A percentile compares a stretch with the other conserved stretches of the same genome.
Evolutionary conservation across 495 filamentous ascomycete species (phyloP).

Genomic region (Articulospora tetracladia): DNA sequence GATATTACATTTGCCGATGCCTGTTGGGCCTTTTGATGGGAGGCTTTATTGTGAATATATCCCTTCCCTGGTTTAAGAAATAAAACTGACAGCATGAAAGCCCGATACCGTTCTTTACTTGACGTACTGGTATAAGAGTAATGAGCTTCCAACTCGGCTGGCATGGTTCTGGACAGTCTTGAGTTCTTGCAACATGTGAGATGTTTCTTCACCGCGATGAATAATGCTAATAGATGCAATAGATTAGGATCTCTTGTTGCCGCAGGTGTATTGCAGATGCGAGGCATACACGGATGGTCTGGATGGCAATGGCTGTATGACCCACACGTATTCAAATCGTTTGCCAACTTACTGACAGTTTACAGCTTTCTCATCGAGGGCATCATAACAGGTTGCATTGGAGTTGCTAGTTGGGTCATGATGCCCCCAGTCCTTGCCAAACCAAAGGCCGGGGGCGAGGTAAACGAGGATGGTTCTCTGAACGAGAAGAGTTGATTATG

Average conservation of each 20-base stretch:
- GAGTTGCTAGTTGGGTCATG: conserved; percentile 59
- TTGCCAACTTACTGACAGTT: not conserved
- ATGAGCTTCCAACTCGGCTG: conserved; percentile 62
- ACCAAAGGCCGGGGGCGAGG: conserved; percentile 57
- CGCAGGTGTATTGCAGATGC: conserved; percentile 65
- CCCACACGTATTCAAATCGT: conserved; percentile 9
- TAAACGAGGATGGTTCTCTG: conserved; percentile 69
- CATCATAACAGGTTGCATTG: conserved; percentile 56
- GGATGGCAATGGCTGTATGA: conserved; percentile 75
- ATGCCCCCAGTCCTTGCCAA: conserved; percentile 71
- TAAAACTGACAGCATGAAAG: not conserved
- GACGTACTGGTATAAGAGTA: conserved; percentile 71
- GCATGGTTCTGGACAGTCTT: conserved; percentile 70
- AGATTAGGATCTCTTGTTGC: conserved; percentile 62
- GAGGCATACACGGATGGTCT: conserved; percentile 50
- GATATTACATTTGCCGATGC: conserved; percentile 60
- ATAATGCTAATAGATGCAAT: not conserved
- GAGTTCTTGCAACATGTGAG: conserved; percentile 10
- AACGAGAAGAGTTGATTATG: conserved; percentile 63
- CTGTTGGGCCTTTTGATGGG: conserved; percentile 74
- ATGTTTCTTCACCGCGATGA: not conserved
- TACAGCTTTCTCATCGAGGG: conserved; percentile 52
- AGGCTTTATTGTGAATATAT: conserved; percentile 43
- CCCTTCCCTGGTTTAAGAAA: not conserved
- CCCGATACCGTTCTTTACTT: conserved; percentile 57